Conservation (phyloP, 2,329 filamentous ascomycete genomes). For the Hypoxylon sp. region DNA sequence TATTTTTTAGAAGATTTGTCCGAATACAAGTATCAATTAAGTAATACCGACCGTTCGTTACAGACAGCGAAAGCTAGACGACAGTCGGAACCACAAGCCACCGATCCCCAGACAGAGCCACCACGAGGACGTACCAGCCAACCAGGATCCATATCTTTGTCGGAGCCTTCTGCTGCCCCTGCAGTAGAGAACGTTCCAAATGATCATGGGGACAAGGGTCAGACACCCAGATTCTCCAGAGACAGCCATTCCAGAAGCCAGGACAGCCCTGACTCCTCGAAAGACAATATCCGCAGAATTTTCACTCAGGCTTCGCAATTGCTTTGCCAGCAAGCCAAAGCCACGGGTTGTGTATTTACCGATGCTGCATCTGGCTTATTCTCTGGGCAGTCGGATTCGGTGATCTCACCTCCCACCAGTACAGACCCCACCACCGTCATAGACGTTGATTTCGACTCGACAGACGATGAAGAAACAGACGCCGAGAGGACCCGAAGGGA, state of each 20-base stretch:
- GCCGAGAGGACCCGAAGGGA: not conserved
- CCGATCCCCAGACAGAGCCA: slow-evolving; percentile 28
- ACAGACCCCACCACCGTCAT: slow-evolving; percentile 5
- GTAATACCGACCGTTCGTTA: slow-evolving; percentile 22
- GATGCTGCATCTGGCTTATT: slow-evolving; percentile 32
- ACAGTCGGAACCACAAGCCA: slow-evolving; percentile 20
- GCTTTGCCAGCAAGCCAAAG: slow-evolving; percentile 34
- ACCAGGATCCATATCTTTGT: not conserved
- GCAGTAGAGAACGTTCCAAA: not conserved
- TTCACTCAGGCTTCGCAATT: slow-evolving; percentile 37
- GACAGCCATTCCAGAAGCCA: slow-evolving; percentile 10
- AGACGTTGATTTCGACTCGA: slow-evolving; percentile 26
- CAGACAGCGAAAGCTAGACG: slow-evolving; percentile 2
- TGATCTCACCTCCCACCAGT: slow-evolving; percentile 17
- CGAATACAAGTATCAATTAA: slow-evolving; percentile 37
- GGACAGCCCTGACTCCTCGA: slow-evolving; percentile 19
- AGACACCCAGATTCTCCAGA: slow-evolving; percentile 22
- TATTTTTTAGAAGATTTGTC: slow-evolving; percentile 39
- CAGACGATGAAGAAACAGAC: slow-evolving; percentile 28
- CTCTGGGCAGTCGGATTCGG: slow-evolving; percentile 13
- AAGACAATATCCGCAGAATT: slow-evolving; percentile 30
- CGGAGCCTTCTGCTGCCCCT: not conserved
- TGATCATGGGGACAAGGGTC: not conserved
- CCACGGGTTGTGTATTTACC: slow-evolving; percentile 34
- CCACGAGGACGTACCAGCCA: slow-evolving; percentile 15